phyloP scores from a whole-genome alignment of 352 stramenopile species.

The Phytophthora quininea region DNA sequence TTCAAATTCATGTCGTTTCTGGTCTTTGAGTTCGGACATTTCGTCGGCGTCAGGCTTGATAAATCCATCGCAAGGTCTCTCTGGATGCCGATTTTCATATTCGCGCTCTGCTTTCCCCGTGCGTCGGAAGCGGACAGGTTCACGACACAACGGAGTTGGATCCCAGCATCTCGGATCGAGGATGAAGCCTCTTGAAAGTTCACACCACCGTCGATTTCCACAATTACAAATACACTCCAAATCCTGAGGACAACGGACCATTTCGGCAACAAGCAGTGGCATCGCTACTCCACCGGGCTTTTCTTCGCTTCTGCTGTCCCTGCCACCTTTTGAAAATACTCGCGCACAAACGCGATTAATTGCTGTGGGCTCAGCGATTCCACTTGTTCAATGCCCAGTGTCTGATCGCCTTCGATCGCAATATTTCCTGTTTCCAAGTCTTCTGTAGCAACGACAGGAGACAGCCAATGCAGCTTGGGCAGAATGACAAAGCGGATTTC shows the following conservation, averaged over 20 bases:
- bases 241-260: slow-evolving; percentile 34
- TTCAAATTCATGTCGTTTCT: slow-evolving; percentile 40
- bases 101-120: slow-evolving; percentile 48
- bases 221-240: slow-evolving; percentile 19
- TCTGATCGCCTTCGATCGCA: slow-evolving; percentile 39
- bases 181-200: slow-evolving; percentile 68
- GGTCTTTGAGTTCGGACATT: slow-evolving; percentile 8
- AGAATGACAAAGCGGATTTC: slow-evolving; percentile 66
- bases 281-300: slow-evolving; percentile 47
- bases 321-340: slow-evolving; percentile 48
- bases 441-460: slow-evolving; percentile 50
- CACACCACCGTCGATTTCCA: slow-evolving; percentile 34
- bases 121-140: slow-evolving; percentile 57
- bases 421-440: slow-evolving; percentile 19
- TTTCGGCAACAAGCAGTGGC: slow-evolving; percentile 65
- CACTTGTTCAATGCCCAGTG: slow-evolving; percentile 37
- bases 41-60: slow-evolving; percentile 57
- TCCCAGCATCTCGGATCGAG: slow-evolving; percentile 68
- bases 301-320: slow-evolving; percentile 19
- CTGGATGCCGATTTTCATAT: slow-evolving; percentile 48
- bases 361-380: slow-evolving; percentile 41
- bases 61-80: slow-evolving; percentile 50
- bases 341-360: slow-evolving; percentile 36
- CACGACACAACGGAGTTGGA: slow-evolving; percentile 50
- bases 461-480: slow-evolving; percentile 75